Base-by-base conservation (phyloP, 129 eudicot genomes). In the Chrysanthemum lavandulifolium region DNA sequence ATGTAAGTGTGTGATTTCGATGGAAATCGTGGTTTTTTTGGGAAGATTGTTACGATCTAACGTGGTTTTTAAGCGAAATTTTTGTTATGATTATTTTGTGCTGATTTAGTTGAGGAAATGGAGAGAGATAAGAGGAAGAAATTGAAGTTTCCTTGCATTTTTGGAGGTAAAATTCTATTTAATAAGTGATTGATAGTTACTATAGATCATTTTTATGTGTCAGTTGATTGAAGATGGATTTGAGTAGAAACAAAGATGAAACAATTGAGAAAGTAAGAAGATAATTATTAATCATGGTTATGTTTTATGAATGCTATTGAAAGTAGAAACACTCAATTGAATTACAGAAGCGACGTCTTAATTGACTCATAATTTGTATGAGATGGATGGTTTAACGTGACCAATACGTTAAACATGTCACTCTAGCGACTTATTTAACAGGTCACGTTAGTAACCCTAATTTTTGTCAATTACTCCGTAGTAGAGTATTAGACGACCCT, bases 141-240 rank as follows among this genome's bases (percentile, higher is more conserved):
- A 47, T 69, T 77, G 81, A 77, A 69, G 76, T 77, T 77, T 77
- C 71, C 33, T 33, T 77, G 81, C 57, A 29, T 77, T 51, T 69
- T 69, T 77, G 76, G 81, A 77, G 81, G 81, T 76, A 76, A 40
- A 57, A 25, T 25, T 64, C 23, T 56, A 4, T 19, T 27, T 16
- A 47, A 72, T 25, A 18, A 61, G 50, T 31, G 33, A 15, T 25
- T 29, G 7, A 19, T 58, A 10, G 4, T 59, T 31, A 15, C 54
- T 25, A 25, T 2, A 40, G 65, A 55, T 70, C 54, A 58, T 14
- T 43, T 70, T 8, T 70, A 70, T 63, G 61, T 73, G 33, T 27
- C 11, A 27, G 29, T 15, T 58, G 40, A 58, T 40, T 58, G 56
- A 72, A 62, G 63, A 63, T 73, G 70, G 36, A 73, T 27, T 62